Base-by-base conservation (phyloP, 495 filamentous ascomycete genomes). In the Lasiosphaeria miniovina region DNA sequence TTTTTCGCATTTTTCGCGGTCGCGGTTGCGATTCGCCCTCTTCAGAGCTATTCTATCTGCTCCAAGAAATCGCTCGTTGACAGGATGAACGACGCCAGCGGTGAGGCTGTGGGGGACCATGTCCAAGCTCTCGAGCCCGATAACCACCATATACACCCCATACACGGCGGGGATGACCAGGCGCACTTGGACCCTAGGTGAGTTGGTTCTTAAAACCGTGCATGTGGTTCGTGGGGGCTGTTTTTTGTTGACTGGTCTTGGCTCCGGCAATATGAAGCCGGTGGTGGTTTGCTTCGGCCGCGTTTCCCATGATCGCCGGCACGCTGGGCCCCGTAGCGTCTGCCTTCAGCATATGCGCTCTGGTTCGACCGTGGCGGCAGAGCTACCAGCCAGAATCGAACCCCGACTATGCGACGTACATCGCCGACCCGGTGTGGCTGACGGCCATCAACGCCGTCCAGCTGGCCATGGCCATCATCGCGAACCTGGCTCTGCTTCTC, bases 271-370 rank as follows among this genome's bases (percentile, higher is more conserved):
- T 24, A 24, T 24, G 2, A 24, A 24, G 86, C 58, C 85, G 86
- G 45, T 96, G 90, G 90, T 96, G 91, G 91, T 87, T 93, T 63
- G 88, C 89, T 8, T 88, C 86, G 24, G 90, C 90, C 0, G 89
- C 85, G 9, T 90, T 91, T 62, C 91, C 91, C 35, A 80, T 95
- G 65, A 77, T 91, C 35, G 90, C 91, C 50, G 90, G 88, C 46
- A 93, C 90, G 0, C 86, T 96, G 55, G 91, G 91, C 0, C 91
- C 91, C 4, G 89, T 94, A 58, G 91, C 90, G 24, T 79, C 76
- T 38, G 86, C 88, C 17, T 91, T 96, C 80, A 89, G 82, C 69
- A 86, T 96, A 43, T 90, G 88, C 68, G 86, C 89, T 33, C 75
- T 96, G 38, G 84, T 86, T 6, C 77, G 84, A 62, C 80, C 84